These are phyloP conservation scores for Domatiomyces catenatus DNA, from an alignment of 2,329 filamentous ascomycete genomes.

Conservation along the genomic window DNA sequence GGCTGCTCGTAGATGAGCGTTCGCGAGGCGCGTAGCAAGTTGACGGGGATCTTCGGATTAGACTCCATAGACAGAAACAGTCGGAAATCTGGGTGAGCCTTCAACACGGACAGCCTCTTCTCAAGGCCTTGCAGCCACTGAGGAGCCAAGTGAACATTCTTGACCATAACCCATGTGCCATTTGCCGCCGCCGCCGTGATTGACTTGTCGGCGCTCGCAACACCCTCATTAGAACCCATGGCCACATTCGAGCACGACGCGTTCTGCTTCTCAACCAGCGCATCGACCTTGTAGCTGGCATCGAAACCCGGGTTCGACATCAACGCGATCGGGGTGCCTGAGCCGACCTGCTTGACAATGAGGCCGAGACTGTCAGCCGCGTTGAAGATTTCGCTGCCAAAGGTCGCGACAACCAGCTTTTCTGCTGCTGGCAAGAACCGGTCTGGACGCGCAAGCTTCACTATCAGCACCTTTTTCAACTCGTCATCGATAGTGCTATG, in stretches of 20 bases:
- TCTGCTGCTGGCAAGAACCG: conserved; percentile 87
- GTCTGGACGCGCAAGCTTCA: conserved; percentile 92
- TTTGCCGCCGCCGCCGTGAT: conserved; percentile 82
- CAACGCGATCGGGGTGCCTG: conserved; percentile 73
- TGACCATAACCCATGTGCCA: conserved; percentile 92
- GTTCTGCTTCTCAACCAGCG: conserved; percentile 67
- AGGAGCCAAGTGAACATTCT: conserved; percentile 94
- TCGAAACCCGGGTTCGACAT: conserved; percentile 95
- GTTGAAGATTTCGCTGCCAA: conserved; percentile 69
- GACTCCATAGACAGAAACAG: conserved; percentile 97
- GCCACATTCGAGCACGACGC: conserved; percentile 90
- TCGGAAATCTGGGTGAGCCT: conserved; percentile 82
- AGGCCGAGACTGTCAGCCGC: conserved; percentile 70
- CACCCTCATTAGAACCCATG: conserved; percentile 94
- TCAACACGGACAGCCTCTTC: conserved; percentile 89
- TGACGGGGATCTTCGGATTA: conserved; percentile 91
- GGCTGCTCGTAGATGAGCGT: conserved; percentile 98
- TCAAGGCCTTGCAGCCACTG: conserved; percentile 95
- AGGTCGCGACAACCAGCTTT: conserved; percentile 73
- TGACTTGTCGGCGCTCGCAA: conserved; percentile 86
- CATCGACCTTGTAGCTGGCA: conserved; percentile 97
- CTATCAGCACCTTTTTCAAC: conserved; percentile 67
- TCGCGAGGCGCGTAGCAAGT: conserved; percentile 78
- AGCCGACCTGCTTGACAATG: conserved; percentile 69
- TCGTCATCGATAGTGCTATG: conserved; percentile 56